phyloP scores from a whole-genome alignment of 108 stramenopile genomes.

The Cyclostephanos invisitatus region DNA sequence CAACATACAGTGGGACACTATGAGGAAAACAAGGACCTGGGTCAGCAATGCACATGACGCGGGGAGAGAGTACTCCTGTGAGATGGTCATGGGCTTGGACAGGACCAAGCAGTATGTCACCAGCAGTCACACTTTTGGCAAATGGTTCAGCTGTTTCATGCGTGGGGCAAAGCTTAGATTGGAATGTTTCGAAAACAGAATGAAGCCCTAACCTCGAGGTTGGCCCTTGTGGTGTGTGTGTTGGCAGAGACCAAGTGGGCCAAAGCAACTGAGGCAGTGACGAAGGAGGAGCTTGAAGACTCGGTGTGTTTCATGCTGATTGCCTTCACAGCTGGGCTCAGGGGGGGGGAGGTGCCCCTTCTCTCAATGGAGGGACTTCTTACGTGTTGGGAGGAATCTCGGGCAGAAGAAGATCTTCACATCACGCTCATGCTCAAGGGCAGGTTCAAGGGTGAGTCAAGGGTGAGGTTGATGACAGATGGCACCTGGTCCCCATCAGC shows the following conservation, averaged over 20 bases:
- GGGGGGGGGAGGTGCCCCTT: not conserved
- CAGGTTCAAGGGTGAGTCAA: too few species aligned
- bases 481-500: slow-evolving; percentile 16
- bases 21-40: not conserved
- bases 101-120: not conserved
- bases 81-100: not conserved
- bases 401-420: not conserved
- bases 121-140: not conserved
- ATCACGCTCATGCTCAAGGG: slow-evolving; percentile 18
- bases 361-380: not conserved
- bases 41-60: not conserved
- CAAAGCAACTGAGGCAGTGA: not conserved
- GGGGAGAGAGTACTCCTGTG: not conserved
- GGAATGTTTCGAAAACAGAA: slow-evolving; percentile 6
- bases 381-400: not conserved
- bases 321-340: too few species aligned
- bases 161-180: too few species aligned
- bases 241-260: not conserved
- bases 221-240: not conserved
- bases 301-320: not conserved
- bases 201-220: not conserved
- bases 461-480: slow-evolving; percentile 1
- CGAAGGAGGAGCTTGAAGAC: not conserved
- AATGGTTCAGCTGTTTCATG: not conserved
- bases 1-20: slow-evolving; percentile 1